phyloP scores from a whole-genome alignment of 345 rosid genomes.

The Noccaea bulbosa region DNA sequence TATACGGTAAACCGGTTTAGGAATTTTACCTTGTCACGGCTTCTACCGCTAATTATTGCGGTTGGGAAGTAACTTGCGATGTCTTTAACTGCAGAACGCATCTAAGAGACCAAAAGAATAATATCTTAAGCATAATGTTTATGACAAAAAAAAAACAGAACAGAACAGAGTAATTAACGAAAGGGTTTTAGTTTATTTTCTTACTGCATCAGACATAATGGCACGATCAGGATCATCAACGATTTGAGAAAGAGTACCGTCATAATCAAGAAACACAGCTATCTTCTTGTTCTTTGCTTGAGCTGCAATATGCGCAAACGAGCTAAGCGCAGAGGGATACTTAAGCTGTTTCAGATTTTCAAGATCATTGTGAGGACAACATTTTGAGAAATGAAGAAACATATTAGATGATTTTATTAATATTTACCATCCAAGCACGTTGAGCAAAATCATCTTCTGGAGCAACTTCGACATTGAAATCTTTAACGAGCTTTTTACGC shows the following conservation, averaged over 20 bases:
- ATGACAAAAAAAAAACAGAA: not conserved
- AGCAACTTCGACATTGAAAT: conserved; percentile 54
- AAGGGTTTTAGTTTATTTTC: conserved; percentile 31
- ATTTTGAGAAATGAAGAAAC: not conserved
- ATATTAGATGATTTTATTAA: too few relatives aligned
- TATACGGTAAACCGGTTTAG: not conserved
- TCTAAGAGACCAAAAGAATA: conserved; percentile 45
- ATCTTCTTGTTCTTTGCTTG: conserved; percentile 72
- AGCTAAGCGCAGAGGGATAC: conserved; percentile 80
- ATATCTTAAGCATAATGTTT: not conserved
- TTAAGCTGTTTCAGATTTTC: conserved; percentile 56
- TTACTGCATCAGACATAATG: conserved; percentile 71
- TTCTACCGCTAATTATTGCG: conserved; percentile 95
- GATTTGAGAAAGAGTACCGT: conserved; percentile 93
- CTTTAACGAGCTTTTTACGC: conserved; percentile 69
- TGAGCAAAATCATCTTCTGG: conserved; percentile 61
- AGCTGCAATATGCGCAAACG: conserved; percentile 59
- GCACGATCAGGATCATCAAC: conserved; percentile 93
- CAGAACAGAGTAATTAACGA: conserved; percentile 29
- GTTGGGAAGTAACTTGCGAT: conserved; percentile 79
- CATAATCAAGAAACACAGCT: conserved; percentile 87
- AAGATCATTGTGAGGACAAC: not conserved
- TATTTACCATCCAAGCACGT: conserved; percentile 72
- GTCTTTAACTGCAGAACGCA: conserved; percentile 85
- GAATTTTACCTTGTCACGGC: conserved; percentile 72